Base-by-base conservation (phyloP, 2,329 filamentous ascomycete species). In the Hortaea werneckii region DNA sequence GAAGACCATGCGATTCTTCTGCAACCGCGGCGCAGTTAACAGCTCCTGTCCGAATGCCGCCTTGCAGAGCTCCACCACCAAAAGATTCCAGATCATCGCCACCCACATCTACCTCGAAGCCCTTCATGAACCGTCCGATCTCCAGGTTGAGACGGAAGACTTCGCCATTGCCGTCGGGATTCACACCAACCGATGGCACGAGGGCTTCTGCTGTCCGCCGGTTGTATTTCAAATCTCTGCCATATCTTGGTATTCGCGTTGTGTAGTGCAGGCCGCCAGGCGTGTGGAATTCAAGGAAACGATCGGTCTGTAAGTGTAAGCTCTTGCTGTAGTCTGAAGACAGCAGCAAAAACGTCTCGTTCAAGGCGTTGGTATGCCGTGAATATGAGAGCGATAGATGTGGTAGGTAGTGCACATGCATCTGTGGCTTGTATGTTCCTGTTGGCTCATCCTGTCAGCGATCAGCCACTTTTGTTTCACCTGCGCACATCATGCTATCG, bases 311-410 rank as follows among this genome's bases (percentile, higher is more conserved):
- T 9, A 98, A 77, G 64, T 98, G 92, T 30, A 96, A 69, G 29
- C 87, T 94, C 68, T 98, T 98, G 42, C 86, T 84, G 66, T 95
- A 95, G 66, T 98, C 92, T 55, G 79, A 78, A 1, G 88, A 92
- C 30, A 96, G 80, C 5, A 98, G 76, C 30, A 87, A 72, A 64
- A 98, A 96, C 1, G 86, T 94, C 53, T 89, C 83, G 64, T 98
- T 98, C 37, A 96, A 76, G 6, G 86, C 83, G 53, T 86, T 85
- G 1, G 94, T 98, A 66, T 98, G 92, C 45, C 92, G 82, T 30
- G 88, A 80, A 66, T 84, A 98, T 6, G 89, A 95, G n/a, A 98
- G 77, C 7, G 90, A 90, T 20, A 96, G 76, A 62, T 96, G 88
- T 34, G 89, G 85, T 5, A 96, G 79, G 62, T 94, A 87, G 67